Conservation (phyloP, 495 filamentous ascomycete species). For the Penicillium nucicola region DNA sequence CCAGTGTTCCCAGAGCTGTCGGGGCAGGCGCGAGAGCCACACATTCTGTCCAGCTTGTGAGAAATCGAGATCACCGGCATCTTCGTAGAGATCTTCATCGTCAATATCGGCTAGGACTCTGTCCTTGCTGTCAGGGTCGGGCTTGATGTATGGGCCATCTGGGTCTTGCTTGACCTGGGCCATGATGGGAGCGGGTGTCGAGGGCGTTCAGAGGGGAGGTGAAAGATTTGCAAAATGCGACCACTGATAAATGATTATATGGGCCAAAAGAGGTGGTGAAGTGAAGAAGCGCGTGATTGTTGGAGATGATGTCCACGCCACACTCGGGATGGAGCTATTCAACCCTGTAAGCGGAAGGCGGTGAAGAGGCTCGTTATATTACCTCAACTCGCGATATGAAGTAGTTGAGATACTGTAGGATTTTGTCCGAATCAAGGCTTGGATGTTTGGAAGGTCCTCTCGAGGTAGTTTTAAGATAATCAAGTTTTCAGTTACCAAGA, state of each 20-base stretch:
- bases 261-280: background rate
- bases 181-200: constrained; percentile 11
- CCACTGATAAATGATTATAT: background rate
- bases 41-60: constrained; percentile 53
- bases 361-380: background rate
- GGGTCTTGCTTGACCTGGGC: constrained; percentile 31
- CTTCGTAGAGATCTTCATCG: constrained; percentile 80
- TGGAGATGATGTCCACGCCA: constrained; percentile 1
- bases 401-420: too few relatives aligned
- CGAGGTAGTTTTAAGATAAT: too few relatives aligned
- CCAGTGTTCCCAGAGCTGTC: constrained; percentile 72
- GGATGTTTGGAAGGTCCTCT: too few relatives aligned
- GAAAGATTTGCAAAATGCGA: background rate
- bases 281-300: background rate
- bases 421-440: too few relatives aligned
- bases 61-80: constrained; percentile 83
- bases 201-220: background rate
- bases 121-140: constrained; percentile 57
- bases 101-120: constrained; percentile 56
- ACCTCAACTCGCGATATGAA: too few relatives aligned
- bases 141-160: constrained; percentile 18
- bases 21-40: constrained; percentile 75
- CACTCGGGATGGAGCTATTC: constrained; percentile 3
- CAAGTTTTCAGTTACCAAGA: too few relatives aligned
- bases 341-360: constrained; percentile 1